Base-by-base conservation (phyloP, 495 filamentous ascomycete species). In the Aspergillus affinis region DNA sequence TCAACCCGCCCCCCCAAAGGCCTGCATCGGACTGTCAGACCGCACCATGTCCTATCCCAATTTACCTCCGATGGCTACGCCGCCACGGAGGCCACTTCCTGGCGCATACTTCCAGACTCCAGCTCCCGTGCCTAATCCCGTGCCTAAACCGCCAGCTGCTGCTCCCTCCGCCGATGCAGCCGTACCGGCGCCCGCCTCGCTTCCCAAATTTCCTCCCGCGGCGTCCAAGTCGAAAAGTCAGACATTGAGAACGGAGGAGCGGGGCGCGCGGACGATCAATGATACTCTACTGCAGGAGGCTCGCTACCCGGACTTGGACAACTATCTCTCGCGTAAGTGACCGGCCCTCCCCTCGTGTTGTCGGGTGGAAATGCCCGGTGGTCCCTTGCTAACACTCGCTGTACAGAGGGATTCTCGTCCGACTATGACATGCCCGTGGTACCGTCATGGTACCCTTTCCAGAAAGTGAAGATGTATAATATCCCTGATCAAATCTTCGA, bases 401-500 rank as follows among this genome's bases (percentile, higher is more conserved):
- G 36, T 41, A 10, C 59, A 86, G 92, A 97, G 78, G 89, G 89
- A 66, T 88, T 87, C 68, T 96, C 92, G 1, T 92, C 90, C 62
- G 92, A 97, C 64, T 98, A 98, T 74, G 92, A 97, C 65, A 72
- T 96, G 23, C 75, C 82, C 54, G 73, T 78, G 7, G 71, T 78
- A 18, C 67, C 77, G 61, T 81, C 93, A 67, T 96, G 92, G 91
- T 86, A 88, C 21, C 94, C 94, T 2, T 99, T 96, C 67, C 88
- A 97, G 58, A 89, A 87, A 69, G 79, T 85, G 13, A 85, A 86
- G 62, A 88, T 85, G 70, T 90, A 96, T 74, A 85, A 88, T 55
- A 92, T 98, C 26, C 94, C 94, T 41, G 90, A 97, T 61, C 80
- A 81, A 59, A 88, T 98, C 32, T 92, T 97, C 66, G 88, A 91